Base-by-base conservation (phyloP, 2,329 filamentous ascomycete species). In the Alternaria triticina region DNA sequence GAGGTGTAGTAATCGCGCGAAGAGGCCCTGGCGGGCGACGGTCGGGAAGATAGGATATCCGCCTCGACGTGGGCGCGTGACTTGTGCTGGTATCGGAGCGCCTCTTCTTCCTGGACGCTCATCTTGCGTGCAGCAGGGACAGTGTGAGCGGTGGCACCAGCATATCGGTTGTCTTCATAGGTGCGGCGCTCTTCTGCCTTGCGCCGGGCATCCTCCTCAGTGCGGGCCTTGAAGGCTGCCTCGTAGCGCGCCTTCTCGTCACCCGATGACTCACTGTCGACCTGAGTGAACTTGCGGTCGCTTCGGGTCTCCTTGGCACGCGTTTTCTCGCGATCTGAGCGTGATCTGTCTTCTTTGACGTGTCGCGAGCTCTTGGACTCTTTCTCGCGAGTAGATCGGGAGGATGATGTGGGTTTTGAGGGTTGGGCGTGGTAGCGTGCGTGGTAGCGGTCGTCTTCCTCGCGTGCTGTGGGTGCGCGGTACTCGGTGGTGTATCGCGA, bases 221-320 rank as follows among this genome's bases (percentile, higher is more conserved):
- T 75, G 60, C 77, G 75, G 40, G 69, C 65, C 63, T 70, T 71
- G 56, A 73, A 77, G 17, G 68, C 74, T 20, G 70, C 70, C 61
- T 78, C 77, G 57, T 73, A 76, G 63, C 68, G 77, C 8, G 67
- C 65, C 60, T 76, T 76, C 36, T 79, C 77, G 46, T 77, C 74
- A 6, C 75, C 75, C 17, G 74, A 75, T 33, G 67, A 68, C 8
- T 80, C 79, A 46, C 78, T 79, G 15, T 76, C 75, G 30, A 68
- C 61, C 2, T 76, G 72, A 5, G 72, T 68, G 36, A 79, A 79
- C 64, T 78, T 79, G 54, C 80, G 77, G 9, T 83, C 80, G 59
- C 74, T 73, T 47, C 77, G 77, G 9, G 77, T 73, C 36, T 83
- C 82, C 62, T 77, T 77, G 49, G 82, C 80, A 54, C 76, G 74